Evolutionary conservation across 2,329 filamentous ascomycete species (phyloP).

Genomic region (Calonectria pseudoreteaudii): DNA sequence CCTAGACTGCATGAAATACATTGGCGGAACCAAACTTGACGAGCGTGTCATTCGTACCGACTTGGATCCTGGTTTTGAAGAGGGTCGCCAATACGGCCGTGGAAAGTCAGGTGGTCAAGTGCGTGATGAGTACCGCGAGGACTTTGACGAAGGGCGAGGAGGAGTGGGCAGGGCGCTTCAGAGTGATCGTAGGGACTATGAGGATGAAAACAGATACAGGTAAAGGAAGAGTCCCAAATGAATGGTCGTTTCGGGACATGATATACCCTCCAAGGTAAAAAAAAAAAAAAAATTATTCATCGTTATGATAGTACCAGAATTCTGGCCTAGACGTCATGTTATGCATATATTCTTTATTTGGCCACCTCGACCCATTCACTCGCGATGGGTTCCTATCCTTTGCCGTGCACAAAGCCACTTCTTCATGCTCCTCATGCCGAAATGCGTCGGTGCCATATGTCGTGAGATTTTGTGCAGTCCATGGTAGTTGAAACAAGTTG

Average conservation of each 20-base stretch:
- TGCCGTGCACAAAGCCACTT: constrained; percentile 25
- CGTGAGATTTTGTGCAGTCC: constrained; percentile 37
- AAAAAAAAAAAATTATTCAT: constrained; percentile 19
- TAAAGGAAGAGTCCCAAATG: not conserved
- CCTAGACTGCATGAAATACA: constrained; percentile 97
- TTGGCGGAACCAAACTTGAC: constrained; percentile 97
- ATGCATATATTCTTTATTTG: constrained; percentile 3
- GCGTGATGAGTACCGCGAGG: constrained; percentile 95
- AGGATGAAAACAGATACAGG: constrained; percentile 50
- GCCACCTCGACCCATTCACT: not conserved
- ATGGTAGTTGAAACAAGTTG: constrained; percentile 43
- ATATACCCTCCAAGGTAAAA: constrained; percentile 41
- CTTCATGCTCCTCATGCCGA: constrained; percentile 16
- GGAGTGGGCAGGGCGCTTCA: constrained; percentile 85
- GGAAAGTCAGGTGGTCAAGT: constrained; percentile 98
- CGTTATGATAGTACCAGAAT: constrained; percentile 15
- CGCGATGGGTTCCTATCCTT: constrained; percentile 34
- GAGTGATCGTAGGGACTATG: constrained; percentile 58
- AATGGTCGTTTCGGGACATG: constrained; percentile 30
- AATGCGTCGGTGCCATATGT: constrained; percentile 27
- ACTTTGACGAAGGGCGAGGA: constrained; percentile 94
- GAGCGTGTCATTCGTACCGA: constrained; percentile 97
- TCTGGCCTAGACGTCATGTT: constrained; percentile 19
- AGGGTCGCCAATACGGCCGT: constrained; percentile 94
- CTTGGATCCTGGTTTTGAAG: constrained; percentile 93